Base-by-base conservation (phyloP, 345 rosid species). In the Theobroma cacao region DNA sequence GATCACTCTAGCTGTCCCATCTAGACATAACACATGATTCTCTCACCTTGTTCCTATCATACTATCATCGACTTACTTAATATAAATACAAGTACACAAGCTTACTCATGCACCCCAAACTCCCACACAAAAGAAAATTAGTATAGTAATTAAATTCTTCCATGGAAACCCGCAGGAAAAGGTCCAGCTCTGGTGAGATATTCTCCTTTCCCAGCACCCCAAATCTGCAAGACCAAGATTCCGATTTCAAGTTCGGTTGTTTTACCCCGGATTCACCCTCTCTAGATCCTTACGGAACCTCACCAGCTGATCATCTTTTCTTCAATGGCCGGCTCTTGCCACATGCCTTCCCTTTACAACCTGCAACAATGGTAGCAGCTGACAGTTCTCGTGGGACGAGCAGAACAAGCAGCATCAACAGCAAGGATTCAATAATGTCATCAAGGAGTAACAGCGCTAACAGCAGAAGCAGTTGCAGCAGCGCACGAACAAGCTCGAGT, bases 271-370 rank as follows among this genome's bases (percentile, higher is more conserved):
- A 86, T 59, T 92, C 93, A 17, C 89, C 91, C 33, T 86, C 89
- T 0, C 71, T 48, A 75, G 91, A 86, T 68, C 85, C 89, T 3
- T 78, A 73, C 80, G 83, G 77, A 31, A 86, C 84, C 75, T 94
- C 97, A 4, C 98, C 97, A 1, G 98, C 98, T 2, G 98, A 94
- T 78, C 95, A 87, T 63, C 89, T 94, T 40, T 94, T 94, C 80
- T 85, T 69, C 85, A 93, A 94, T 69, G 98, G 98, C 74, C 90
- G 89, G 72, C 85, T 93, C 64, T 48, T 94, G 79, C 98, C 98
- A 2, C 98, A 94, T 73, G 58, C 80, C 8, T 94, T 93, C 68
- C 98, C 98, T 0, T 61, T 64, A 50, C 83, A 62, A 34, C 80
- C 72, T 15, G n/a, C 85, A 63, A 38, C 80, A 45, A 17, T 59